Percentiles rank a stretch among this genome's conserved stretches.
phyloP scores from a whole-genome alignment of 1,284 basidiomycete species.

The Sporisorium reilianum region DNA sequence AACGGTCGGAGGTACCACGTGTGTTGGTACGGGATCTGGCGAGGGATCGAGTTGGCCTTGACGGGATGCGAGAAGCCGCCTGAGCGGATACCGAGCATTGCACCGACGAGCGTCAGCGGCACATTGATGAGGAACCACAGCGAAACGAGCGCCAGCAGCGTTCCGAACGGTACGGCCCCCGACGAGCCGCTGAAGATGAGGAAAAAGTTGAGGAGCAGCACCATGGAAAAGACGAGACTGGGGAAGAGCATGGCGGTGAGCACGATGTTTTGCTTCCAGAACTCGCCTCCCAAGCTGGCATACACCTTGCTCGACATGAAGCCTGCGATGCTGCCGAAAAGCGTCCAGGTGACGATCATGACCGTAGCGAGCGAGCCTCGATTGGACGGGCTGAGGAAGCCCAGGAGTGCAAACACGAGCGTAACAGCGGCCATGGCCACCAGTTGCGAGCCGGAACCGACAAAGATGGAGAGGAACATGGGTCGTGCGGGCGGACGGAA shows the following conservation, averaged over 20 bases:
- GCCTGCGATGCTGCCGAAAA: conserved; percentile 91
- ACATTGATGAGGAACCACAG: conserved; percentile 97
- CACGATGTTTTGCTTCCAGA: conserved; percentile 85
- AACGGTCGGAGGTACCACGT: conserved; percentile 71
- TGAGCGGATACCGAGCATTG: conserved; percentile 82
- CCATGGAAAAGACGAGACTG: conserved; percentile 74
- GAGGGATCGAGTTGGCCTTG: conserved; percentile 88
- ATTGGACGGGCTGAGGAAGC: conserved; percentile 96
- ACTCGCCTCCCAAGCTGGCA: conserved; percentile 82
- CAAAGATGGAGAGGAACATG: conserved; percentile 84
- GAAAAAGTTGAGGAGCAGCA: conserved; percentile 66
- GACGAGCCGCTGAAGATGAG: conserved; percentile 86
- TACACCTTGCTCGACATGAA: conserved; percentile 89
- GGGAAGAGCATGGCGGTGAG: conserved; percentile 89
- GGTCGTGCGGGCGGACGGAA: conserved; percentile 83
- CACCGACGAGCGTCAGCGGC: conserved; percentile 75
- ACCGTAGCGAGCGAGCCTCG: conserved; percentile 93
- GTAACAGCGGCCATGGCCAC: conserved; percentile 90
- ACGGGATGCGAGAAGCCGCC: conserved; percentile 89
- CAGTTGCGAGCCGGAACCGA: conserved; percentile 91
- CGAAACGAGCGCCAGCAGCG: conserved; percentile 86
- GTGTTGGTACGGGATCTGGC: conserved; percentile 69
- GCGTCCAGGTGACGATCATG: conserved; percentile 94
- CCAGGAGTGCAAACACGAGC: conserved; percentile 94
- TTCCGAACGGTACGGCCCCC: conserved; percentile 94